Evolutionary conservation across 2,329 filamentous ascomycete genomes (phyloP), one percentile per base, ranked within the genome.

Genomic region (Trichoderma koningii): DNA sequence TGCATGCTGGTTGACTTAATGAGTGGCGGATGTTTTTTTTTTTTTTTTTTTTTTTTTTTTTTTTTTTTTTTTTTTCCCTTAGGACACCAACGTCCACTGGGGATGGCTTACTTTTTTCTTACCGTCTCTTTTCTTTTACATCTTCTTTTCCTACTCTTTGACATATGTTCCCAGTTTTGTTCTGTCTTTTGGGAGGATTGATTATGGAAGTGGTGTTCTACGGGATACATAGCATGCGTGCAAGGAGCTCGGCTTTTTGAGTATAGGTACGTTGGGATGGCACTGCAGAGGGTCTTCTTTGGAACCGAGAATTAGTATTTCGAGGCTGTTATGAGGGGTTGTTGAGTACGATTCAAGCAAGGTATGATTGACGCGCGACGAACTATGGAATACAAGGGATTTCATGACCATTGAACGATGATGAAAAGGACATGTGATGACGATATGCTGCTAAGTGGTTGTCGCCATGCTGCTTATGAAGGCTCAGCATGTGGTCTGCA

Each of bases 221-320:
- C 28, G 55, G 62, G 62, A 56, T 64, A 56, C 53, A 64, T 56
- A 56, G 62, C 55, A 64, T 64, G 53, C 52, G 62, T 57, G 62
- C 62, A 64, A 52, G 47, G 62, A 52, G 52, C 62, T 47, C 52
- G 44, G 62, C 55, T 64, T 28, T 60, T 64, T 52, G 34, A 45
- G 53, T 63, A 47, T 57, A 59, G 62, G 62, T 51, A 64, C 21
- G 62, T 59, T 55, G 55, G 55, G 62, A 51, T 47, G 53, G 34
- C 45, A 59, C 52, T 59, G 62, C 55, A 56, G 7, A 47, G 62
- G 34, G 3, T 5, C 5, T 38, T 38, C 14, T 64, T 64, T 64
- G 21, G 30, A 44, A 64, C 34, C 50, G 61, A 64, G 48, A 50
- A 56, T 50, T 48, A 2, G 30, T 34, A 34, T 30, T 38, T 14